A percentile compares a stretch with the other conserved stretches of the same genome.
phyloP scores from a whole-genome alignment of 192 early-diverging fungal genomes.

The Backusella macrospora region DNA sequence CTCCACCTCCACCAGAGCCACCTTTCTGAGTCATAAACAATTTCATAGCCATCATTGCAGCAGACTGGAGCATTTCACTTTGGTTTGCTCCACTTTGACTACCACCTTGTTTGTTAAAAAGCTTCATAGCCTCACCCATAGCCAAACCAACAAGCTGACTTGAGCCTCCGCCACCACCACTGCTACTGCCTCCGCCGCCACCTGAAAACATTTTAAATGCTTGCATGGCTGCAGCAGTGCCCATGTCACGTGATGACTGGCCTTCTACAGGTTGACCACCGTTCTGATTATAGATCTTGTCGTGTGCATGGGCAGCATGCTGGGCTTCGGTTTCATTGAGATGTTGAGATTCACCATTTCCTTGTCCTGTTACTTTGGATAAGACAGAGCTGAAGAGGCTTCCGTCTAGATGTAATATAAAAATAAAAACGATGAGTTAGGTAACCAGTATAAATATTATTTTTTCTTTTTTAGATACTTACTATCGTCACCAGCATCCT shows the following conservation, averaged over 20 bases:
- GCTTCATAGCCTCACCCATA: conserved; percentile 43
- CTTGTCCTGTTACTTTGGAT: conserved; percentile 19
- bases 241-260: conserved; percentile 32
- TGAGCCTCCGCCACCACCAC: conserved; percentile 19
- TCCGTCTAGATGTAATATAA: not conserved
- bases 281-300: conserved; percentile 33
- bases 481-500: not conserved
- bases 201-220: conserved; percentile 39
- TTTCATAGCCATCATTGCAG: conserved; percentile 44
- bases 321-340: conserved; percentile 26
- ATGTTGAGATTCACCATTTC: conserved; percentile 16
- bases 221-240: conserved; percentile 41
- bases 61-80: conserved; percentile 33
- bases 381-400: conserved; percentile 26
- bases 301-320: conserved; percentile 28
- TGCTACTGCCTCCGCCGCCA: conserved; percentile 21
- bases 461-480: conserved; percentile 17
- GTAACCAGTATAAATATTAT: not conserved
- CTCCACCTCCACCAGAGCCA: conserved; percentile 19
- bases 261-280: conserved; percentile 17
- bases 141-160: conserved; percentile 38
- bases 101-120: conserved; percentile 34
- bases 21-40: conserved; percentile 27
- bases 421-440: not conserved
- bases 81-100: conserved; percentile 24